Conservation (phyloP, 2,329 filamentous ascomycete species). For the Talaromyces verruculosus region DNA sequence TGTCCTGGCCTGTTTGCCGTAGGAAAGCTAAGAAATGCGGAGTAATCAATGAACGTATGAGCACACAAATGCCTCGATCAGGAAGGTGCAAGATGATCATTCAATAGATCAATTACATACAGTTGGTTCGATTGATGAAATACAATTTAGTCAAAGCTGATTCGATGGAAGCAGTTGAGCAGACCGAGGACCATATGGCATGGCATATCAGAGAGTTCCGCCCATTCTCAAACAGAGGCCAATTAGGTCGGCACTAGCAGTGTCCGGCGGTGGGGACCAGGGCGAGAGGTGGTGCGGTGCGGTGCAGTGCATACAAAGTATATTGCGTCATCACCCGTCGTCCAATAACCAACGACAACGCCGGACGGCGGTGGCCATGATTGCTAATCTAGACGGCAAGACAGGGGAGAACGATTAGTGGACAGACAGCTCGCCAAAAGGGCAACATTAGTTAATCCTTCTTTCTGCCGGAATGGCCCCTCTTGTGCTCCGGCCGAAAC, state of each 20-base stretch:
- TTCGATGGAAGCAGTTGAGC: conserved; percentile 4
- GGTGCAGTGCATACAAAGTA: too few relatives aligned
- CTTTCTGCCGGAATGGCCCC: background rate
- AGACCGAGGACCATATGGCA: background rate
- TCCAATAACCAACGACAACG: background rate
- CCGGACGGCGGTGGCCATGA: background rate
- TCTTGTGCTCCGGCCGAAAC: background rate
- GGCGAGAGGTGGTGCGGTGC: background rate
- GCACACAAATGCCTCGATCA: background rate
- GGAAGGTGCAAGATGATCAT: background rate
- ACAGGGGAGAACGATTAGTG: background rate
- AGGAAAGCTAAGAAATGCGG: background rate
- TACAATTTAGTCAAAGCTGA: background rate
- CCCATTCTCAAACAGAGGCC: background rate
- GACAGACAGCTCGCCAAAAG: background rate
- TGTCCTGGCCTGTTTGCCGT: background rate
- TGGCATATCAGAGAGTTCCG: background rate
- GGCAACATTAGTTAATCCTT: background rate
- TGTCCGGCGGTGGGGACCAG: background rate
- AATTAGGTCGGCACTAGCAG: background rate
- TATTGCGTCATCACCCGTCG: conserved; percentile 13
- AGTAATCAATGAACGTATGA: background rate
- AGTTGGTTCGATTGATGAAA: background rate
- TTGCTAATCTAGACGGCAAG: background rate
- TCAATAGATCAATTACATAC: background rate